These are phyloP conservation scores for Solanum sparsipilum DNA, from an alignment of 257 asterid species.

Conservation along the genomic window DNA sequence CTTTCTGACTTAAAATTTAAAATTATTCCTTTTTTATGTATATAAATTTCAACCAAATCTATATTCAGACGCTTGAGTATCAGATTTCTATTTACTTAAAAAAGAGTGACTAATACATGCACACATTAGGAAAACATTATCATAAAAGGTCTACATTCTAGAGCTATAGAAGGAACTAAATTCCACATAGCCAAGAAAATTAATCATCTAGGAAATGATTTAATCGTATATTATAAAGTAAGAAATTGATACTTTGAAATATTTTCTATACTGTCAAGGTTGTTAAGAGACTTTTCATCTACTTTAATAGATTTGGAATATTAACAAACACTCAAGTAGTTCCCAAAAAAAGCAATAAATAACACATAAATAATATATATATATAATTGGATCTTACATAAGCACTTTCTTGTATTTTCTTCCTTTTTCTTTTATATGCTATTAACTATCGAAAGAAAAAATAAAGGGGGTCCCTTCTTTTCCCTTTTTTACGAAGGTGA, in stretches of 20 bases:
- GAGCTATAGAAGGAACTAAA: neutral
- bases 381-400: neutral
- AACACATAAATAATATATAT: neutral
- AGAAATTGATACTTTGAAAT: neutral
- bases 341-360: neutral
- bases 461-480: neutral
- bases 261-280: neutral
- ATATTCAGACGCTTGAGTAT: neutral
- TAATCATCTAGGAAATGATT: neutral
- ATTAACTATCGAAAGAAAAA: neutral
- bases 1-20: neutral
- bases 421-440: neutral
- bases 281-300: neutral
- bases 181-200: neutral
- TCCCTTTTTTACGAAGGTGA: neutral
- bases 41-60: neutral
- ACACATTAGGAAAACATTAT: neutral
- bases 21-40: neutral
- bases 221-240: neutral
- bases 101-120: neutral
- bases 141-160: neutral
- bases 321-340: neutral
- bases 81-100: neutral
- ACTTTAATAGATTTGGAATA: neutral
- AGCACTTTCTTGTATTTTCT: neutral